phyloP scores from a whole-genome alignment of 306 rosid species.

The Trifolium repens region DNA sequence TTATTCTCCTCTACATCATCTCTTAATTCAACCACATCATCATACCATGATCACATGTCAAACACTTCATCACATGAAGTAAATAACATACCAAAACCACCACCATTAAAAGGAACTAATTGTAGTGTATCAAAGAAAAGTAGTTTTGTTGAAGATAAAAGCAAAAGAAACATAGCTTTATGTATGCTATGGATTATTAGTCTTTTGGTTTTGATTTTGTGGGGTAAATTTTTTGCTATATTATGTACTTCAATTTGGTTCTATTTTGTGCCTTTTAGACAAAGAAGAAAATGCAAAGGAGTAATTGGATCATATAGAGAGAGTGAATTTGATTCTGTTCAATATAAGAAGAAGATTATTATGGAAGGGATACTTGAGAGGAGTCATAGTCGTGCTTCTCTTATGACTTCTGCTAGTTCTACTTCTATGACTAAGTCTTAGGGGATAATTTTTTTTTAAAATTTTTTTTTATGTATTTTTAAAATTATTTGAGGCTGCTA shows the following conservation, averaged over 20 bases:
- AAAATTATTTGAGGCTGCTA: neutral
- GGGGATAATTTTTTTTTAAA: neutral
- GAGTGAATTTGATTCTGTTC: constrained; percentile 13
- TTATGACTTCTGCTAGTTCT: neutral
- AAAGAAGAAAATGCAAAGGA: neutral
- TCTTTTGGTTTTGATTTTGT: constrained; percentile 43
- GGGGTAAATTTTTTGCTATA: constrained; percentile 45
- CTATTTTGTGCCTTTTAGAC: constrained; percentile 13
- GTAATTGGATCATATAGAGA: neutral
- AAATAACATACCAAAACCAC: neutral
- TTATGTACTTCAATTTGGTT: constrained; percentile 35
- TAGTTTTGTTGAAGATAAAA: neutral
- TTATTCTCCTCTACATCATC: neutral
- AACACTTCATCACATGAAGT: constrained; percentile 1
- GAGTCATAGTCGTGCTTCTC: neutral
- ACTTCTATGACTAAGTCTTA: neutral
- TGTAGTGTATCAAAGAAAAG: neutral
- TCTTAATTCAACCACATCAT: neutral
- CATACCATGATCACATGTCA: neutral
- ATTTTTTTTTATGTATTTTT: neutral
- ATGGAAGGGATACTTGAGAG: constrained; percentile 30
- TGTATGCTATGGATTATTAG: constrained; percentile 17
- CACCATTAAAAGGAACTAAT: neutral
- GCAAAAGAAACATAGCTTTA: neutral
- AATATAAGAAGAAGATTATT: constrained; percentile 28